Conservation (phyloP, 106 monocot species). For the Vanilla planifolia region DNA sequence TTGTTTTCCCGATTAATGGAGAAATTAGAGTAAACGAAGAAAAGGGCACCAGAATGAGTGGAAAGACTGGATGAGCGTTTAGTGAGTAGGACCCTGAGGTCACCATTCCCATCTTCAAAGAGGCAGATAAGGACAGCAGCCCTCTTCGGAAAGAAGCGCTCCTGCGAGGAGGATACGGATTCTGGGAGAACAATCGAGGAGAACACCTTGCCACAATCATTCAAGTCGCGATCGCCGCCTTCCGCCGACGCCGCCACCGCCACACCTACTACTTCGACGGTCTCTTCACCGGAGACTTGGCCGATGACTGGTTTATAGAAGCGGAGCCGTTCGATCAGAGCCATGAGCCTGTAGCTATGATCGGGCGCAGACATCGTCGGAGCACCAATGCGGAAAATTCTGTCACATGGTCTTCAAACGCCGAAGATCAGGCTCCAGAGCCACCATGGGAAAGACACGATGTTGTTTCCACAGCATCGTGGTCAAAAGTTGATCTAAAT, state of each 20-base stretch:
- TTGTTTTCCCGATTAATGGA: not conserved
- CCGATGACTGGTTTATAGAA: constrained; percentile 27
- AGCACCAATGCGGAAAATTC: too few species aligned
- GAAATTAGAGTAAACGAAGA: not conserved
- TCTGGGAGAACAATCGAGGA: constrained; percentile 7
- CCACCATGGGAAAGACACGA: too few species aligned
- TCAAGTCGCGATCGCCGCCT: constrained; percentile 12
- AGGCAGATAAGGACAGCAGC: constrained; percentile 89
- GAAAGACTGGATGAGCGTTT: constrained; percentile 71
- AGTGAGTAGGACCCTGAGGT: constrained; percentile 83
- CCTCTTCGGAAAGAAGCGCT: constrained; percentile 27
- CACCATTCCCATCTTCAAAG: constrained; percentile 65
- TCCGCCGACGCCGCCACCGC: not conserved
- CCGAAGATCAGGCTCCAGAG: too few species aligned
- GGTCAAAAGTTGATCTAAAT: too few species aligned
- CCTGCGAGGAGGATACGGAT: not conserved
- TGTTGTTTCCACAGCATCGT: too few species aligned
- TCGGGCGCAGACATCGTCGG: not conserved
- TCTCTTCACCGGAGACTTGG: not conserved
- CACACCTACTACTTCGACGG: not conserved
- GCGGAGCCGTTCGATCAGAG: constrained; percentile 46
- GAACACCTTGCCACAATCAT: constrained; percentile 22
- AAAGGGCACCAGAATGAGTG: constrained; percentile 57
- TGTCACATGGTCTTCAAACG: too few species aligned
- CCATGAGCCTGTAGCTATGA: constrained; percentile 1